Evolutionary conservation across 257 asterid genomes (phyloP).

Genomic region (Plantago elongata): DNA sequence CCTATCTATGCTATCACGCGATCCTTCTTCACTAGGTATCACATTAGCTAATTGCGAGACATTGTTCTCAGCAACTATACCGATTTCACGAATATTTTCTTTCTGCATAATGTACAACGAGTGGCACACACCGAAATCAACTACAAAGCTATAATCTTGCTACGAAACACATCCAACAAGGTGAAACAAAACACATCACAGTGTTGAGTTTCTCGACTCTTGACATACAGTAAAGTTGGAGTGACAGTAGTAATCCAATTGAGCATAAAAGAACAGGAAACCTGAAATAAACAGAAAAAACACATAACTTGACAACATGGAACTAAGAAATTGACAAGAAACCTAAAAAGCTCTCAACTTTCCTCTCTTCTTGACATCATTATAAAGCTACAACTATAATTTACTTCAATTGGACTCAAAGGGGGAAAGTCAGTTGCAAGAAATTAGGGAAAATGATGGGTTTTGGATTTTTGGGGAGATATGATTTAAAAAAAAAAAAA

Average conservation of each 20-base stretch:
- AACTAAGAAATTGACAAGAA: too few species aligned
- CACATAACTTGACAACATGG: conserved; percentile 2
- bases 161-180: conserved; percentile 21
- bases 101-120: conserved; percentile 38
- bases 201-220: too few species aligned
- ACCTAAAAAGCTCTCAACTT: too few species aligned
- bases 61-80: conserved; percentile 17
- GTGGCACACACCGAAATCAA: conserved; percentile 14
- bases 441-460: not conserved
- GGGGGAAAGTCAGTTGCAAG: not conserved
- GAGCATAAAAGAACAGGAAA: too few species aligned
- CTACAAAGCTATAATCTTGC: conserved; percentile 18
- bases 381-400: conserved; percentile 64
- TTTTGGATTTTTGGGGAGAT: not conserved
- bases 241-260: too few species aligned
- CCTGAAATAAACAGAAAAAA: too few species aligned
- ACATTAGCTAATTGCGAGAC: conserved; percentile 32
- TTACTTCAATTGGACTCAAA: not conserved
- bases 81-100: conserved; percentile 31
- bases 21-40: conserved; percentile 32
- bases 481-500: not conserved
- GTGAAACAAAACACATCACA: not conserved
- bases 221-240: too few species aligned
- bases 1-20: conserved; percentile 42
- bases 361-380: conserved; percentile 33